These are phyloP conservation scores for Tricholoma hemisulphureum DNA, from an alignment of 768 basidiomycete genomes.

Conservation along the genomic window DNA sequence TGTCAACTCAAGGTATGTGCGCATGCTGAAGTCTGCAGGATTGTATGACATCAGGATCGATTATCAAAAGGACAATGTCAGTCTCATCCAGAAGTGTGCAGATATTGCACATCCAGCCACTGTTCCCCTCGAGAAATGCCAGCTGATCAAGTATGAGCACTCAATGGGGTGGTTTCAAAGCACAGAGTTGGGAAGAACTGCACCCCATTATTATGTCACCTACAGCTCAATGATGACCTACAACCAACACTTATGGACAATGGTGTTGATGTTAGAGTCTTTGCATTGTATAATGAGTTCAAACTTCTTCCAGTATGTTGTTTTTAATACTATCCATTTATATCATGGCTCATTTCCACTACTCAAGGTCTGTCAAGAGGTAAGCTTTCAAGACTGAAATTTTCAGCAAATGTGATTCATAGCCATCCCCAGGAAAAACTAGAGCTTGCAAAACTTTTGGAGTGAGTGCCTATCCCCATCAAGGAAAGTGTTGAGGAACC, in stretches of 20 bases:
- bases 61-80: constrained; percentile 83
- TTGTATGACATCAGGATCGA: constrained; percentile 87
- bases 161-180: constrained; percentile 84
- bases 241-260: constrained; percentile 87
- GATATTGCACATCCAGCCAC: constrained; percentile 95
- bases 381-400: constrained; percentile 10
- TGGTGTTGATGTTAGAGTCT: constrained; percentile 87
- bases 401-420: constrained; percentile 13
- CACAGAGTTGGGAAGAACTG: constrained; percentile 91
- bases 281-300: constrained; percentile 94
- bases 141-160: constrained; percentile 92
- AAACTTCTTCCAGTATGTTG: constrained; percentile 73
- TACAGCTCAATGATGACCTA: constrained; percentile 96
- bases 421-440: constrained; percentile 60
- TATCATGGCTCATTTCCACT: constrained; percentile 5
- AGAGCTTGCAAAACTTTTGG: constrained; percentile 84
- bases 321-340: neutral
- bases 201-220: constrained; percentile 93
- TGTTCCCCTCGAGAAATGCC: constrained; percentile 89
- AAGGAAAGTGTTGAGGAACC: constrained; percentile 97
- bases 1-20: constrained; percentile 69
- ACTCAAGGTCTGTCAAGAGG: constrained; percentile 70
- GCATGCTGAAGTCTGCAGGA: constrained; percentile 87
- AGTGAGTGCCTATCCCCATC: constrained; percentile 96
- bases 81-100: constrained; percentile 87